A percentile compares a stretch with the other conserved stretches of the same genome.
Evolutionary conservation across 805 yeast genomes (phyloP).

Genomic region (Zygotorulaspora sp.): DNA sequence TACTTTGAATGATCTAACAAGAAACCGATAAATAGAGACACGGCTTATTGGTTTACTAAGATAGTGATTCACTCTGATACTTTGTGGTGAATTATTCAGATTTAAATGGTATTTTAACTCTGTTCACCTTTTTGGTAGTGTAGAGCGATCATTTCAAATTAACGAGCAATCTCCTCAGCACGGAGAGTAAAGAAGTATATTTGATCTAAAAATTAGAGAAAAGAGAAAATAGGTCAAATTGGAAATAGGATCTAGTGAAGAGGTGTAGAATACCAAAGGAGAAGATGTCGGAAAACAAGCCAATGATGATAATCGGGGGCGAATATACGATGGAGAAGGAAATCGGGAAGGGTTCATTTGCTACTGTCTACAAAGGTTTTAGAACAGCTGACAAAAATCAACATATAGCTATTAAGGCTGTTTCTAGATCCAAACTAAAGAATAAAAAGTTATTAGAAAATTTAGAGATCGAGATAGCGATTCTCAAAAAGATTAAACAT

Average conservation of each 20-base stretch:
- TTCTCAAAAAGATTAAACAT: conserved; percentile 80
- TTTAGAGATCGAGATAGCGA: conserved; percentile 86
- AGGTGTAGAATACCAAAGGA: no score
- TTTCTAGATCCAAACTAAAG: conserved; percentile 72
- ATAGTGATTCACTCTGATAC: background rate
- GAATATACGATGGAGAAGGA: conserved; percentile 42
- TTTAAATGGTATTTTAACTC: background rate
- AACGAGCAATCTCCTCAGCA: no score
- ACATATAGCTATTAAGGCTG: conserved; percentile 86
- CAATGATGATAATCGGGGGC: conserved; percentile 19
- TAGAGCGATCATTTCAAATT: background rate
- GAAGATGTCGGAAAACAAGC: conserved; percentile 12
- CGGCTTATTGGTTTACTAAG: background rate
- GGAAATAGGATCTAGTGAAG: no score
- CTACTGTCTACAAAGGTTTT: conserved; percentile 86
- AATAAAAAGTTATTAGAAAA: conserved; percentile 86
- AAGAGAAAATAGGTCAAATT: background rate
- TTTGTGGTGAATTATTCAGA: background rate
- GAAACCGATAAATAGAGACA: conserved; percentile 1
- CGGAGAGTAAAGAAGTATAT: no score
- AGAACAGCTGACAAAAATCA: conserved; percentile 38
- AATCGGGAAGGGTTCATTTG: conserved; percentile 95
- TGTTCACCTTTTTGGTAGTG: background rate
- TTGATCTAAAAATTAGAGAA: background rate
- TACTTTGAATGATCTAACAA: background rate